Evolutionary conservation across 805 yeast species (phyloP).

Genomic region (Hermanozyma aechmeae): DNA sequence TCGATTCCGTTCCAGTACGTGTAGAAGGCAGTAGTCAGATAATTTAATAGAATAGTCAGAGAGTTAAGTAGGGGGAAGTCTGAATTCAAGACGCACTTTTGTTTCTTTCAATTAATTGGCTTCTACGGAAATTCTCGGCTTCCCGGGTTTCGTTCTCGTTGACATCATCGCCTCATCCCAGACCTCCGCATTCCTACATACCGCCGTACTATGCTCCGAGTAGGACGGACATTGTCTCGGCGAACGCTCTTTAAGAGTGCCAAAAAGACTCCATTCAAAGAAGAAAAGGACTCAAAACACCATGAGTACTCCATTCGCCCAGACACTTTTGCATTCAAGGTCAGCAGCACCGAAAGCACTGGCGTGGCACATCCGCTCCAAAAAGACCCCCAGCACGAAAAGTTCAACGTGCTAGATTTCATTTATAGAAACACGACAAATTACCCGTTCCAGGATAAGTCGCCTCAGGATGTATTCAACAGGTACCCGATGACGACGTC

Average conservation of each 20-base stretch:
- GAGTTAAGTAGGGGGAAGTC: no score
- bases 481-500: constrained; percentile 26
- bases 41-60: no score
- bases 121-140: no score
- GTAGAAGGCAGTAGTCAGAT: no score
- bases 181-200: no score
- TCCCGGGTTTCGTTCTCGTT: no score
- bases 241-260: constrained; percentile 12
- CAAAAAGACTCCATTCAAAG: constrained; percentile 9
- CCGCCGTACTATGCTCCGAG: no score
- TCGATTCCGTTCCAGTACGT: no score
- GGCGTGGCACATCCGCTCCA: constrained; percentile 22
- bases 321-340: constrained; percentile 36
- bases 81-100: no score
- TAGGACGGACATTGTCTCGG: no score
- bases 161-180: no score
- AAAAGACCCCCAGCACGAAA: constrained; percentile 4
- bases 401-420: constrained; percentile 23
- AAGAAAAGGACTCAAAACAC: constrained; percentile 14
- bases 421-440: constrained; percentile 31
- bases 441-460: constrained; percentile 27
- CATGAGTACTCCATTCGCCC: constrained; percentile 38
- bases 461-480: constrained; percentile 32
- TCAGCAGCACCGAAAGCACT: constrained; percentile 15
- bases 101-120: no score